Conservation (phyloP, 257 asterid genomes). For the Jasminum sambac region DNA sequence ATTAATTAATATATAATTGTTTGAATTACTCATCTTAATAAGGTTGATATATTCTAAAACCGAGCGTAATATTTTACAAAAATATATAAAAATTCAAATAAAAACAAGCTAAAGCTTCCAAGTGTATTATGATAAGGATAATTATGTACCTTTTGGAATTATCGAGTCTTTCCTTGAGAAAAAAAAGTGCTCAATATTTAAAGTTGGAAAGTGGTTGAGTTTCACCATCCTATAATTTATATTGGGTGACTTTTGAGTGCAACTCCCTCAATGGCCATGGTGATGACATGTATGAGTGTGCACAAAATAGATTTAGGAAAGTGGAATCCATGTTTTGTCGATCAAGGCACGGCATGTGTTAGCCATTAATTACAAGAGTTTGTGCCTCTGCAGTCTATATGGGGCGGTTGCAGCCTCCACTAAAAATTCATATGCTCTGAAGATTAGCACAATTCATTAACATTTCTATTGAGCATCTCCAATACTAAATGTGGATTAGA, state of each 20-base stretch:
- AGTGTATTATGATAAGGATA: background rate
- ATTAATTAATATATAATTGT: too few species aligned
- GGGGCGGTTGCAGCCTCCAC: background rate
- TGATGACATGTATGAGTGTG: background rate
- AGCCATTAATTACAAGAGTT: background rate
- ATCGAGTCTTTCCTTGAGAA: background rate
- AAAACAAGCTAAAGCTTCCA: background rate
- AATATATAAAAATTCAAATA: background rate
- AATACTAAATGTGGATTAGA: too few species aligned
- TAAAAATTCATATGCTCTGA: background rate
- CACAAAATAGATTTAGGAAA: background rate
- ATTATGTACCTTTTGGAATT: background rate
- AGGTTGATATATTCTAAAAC: too few species aligned
- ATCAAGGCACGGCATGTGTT: background rate
- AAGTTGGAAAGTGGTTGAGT: background rate
- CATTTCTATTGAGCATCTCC: too few species aligned
- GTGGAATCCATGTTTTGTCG: background rate
- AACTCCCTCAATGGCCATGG: background rate
- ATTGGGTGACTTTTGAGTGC: background rate
- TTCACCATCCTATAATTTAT: background rate
- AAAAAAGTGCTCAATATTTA: background rate
- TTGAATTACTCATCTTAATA: too few species aligned
- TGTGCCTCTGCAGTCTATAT: background rate
- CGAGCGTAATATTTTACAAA: background rate
- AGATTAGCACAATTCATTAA: too few species aligned